These are phyloP conservation scores for Termitomyces sp. DNA, from an alignment of 1,284 basidiomycete genomes.

Conservation along the genomic window DNA sequence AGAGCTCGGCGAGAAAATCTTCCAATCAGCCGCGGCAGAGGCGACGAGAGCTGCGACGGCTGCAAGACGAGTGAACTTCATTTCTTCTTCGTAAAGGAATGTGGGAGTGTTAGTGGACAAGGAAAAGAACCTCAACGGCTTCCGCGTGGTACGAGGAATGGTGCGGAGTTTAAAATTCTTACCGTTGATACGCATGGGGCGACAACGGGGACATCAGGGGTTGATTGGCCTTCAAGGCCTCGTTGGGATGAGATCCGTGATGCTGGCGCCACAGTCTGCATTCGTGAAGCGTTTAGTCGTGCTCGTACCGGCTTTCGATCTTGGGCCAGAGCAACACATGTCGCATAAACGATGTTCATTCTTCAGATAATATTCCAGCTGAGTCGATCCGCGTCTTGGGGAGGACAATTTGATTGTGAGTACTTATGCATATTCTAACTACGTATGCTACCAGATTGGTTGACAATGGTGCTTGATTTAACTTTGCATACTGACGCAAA, in stretches of 20 bases:
- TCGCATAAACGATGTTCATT: background rate
- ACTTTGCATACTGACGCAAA: too few species aligned
- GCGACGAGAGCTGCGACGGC: conserved; percentile 21
- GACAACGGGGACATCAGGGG: too few species aligned
- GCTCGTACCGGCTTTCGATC: too few species aligned
- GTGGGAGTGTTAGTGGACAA: background rate
- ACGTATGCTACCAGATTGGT: too few species aligned
- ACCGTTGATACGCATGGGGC: background rate
- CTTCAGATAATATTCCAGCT: background rate
- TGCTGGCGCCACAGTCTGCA: background rate
- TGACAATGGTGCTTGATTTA: too few species aligned
- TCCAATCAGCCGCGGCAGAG: conserved; percentile 21
- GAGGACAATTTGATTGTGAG: background rate
- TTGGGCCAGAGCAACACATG: too few species aligned
- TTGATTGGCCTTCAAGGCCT: too few species aligned
- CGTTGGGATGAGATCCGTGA: too few species aligned
- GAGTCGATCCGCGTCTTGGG: background rate
- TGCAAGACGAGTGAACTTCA: conserved; percentile 13
- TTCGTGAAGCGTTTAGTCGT: background rate
- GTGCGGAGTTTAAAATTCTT: conserved; percentile 1
- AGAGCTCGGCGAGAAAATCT: conserved; percentile 24
- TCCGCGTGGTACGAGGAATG: background rate
- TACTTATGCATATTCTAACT: background rate
- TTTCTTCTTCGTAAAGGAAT: conserved; percentile 1
- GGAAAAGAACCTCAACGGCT: background rate